Evolutionary conservation across 768 basidiomycete species (phyloP).

Genomic region (Leucocoprinus leucothites): DNA sequence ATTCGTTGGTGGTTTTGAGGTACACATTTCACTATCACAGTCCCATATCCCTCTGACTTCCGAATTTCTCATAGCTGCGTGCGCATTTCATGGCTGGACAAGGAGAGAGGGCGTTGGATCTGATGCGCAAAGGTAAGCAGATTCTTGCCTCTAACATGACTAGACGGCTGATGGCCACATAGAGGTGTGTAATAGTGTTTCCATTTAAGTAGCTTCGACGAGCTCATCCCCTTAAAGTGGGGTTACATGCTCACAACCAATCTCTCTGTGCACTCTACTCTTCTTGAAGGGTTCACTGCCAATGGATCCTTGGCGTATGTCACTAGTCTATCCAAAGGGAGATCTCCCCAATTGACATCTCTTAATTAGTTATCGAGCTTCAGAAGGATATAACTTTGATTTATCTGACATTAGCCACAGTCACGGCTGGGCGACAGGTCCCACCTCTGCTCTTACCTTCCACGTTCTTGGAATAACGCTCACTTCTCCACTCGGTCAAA

Average conservation of each 20-base stretch:
- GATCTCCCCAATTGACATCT: constrained; percentile 11
- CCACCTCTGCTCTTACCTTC: constrained; percentile 54
- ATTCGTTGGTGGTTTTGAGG: constrained; percentile 51
- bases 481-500: constrained; percentile 40
- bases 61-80: constrained; percentile 33
- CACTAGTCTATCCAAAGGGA: constrained; percentile 39
- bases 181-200: constrained; percentile 33
- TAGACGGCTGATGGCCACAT: constrained; percentile 43
- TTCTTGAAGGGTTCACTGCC: constrained; percentile 56
- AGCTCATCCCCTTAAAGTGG: constrained; percentile 29
- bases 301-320: constrained; percentile 43
- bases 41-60: not conserved
- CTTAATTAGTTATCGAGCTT: constrained; percentile 40
- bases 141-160: constrained; percentile 21
- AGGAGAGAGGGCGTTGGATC: constrained; percentile 43
- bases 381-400: constrained; percentile 53
- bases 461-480: constrained; percentile 51
- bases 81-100: constrained; percentile 46
- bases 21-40: constrained; percentile 22
- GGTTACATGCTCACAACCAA: constrained; percentile 58
- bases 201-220: constrained; percentile 17
- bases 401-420: constrained; percentile 54
- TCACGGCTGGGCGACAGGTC: constrained; percentile 58
- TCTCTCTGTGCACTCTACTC: constrained; percentile 50
- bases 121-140: constrained; percentile 31